Conservation (phyloP, 108 stramenopile genomes). For the Nannochloropsis salina region DNA sequence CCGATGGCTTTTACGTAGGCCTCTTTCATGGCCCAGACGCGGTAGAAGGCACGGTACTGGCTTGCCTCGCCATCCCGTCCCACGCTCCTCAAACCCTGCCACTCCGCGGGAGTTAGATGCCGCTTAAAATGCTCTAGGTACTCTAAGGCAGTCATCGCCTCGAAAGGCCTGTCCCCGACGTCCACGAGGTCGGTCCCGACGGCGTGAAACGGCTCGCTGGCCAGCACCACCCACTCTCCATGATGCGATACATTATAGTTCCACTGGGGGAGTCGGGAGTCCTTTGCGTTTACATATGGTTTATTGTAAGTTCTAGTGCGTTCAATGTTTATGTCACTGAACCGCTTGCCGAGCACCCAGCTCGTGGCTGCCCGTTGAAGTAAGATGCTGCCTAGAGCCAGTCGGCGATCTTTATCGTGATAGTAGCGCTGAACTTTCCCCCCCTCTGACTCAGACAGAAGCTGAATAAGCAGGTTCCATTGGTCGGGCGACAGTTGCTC, state of each 20-base stretch:
- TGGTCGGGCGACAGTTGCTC: not conserved
- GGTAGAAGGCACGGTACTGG: conserved; percentile 31
- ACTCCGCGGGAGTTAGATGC: not conserved
- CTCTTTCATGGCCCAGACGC: conserved; percentile 49
- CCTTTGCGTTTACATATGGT: not conserved
- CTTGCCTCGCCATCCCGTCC: conserved; percentile 19
- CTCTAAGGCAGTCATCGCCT: not conserved
- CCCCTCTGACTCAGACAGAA: conserved; percentile 27
- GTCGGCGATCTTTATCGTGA: conserved; percentile 38
- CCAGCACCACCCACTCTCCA: conserved; percentile 50
- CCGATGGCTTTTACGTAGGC: conserved; percentile 52
- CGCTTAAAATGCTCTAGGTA: not conserved
- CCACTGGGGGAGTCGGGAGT: conserved; percentile 31
- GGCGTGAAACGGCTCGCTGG: conserved; percentile 38
- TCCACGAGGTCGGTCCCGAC: conserved; percentile 24
- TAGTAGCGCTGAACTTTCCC: conserved; percentile 24
- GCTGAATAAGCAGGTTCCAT: conserved; percentile 35
- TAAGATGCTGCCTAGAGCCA: conserved; percentile 40
- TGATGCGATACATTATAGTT: conserved; percentile 59
- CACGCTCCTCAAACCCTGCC: not conserved
- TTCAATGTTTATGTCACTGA: not conserved
- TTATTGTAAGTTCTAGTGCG: not conserved
- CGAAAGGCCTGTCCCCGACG: not conserved
- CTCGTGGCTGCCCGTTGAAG: conserved; percentile 28
- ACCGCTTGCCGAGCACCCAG: not conserved